Evolutionary conservation across 169 alveolate genomes (phyloP), one percentile per base, ranked within the genome.

Genomic region (Theileria parva): DNA sequence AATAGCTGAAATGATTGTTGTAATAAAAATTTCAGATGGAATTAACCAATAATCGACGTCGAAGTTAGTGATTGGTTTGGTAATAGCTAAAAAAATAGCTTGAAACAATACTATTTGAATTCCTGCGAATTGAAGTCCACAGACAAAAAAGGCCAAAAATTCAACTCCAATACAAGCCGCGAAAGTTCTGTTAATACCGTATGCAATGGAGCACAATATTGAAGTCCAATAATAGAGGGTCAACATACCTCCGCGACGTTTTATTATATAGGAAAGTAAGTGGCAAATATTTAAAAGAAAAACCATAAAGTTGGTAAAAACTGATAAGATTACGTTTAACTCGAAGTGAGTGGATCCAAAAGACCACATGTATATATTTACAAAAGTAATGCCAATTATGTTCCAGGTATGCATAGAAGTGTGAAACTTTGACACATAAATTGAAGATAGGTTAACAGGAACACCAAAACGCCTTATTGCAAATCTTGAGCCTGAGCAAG

Each of bases 61-160:
- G 37, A 55, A 17, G 37, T 17, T 60, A 23, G 80, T 23, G 15
- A 32, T 13, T 48, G 30, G 27, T 6, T 73, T 60, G 17, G 80
- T 50, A 17, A 37, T n/a, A 13, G 55, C 21, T 15, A 73, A n/a
- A 32, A 73, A 73, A 28, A 73, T 34, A 3, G 55, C 0, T 27
- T 76, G 84, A 27, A 50, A 76, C 34, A 60, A n/a, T n/a, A 81
- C 30, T 71, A 76, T 81, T 50, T 27, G 53, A 15, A 76, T 53
- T 28, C 81, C 84, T 37, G 84, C 27, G 51, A 76, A 59, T 19
- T 48, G 84, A 13, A 69, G 61, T 6, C 70, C 75, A 27, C 60
- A 48, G 12, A 27, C 39, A 60, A 69, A 76, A 81, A 60, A 76
- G 0, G 81, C 67, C 39, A 76, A 39, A 39, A 67, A 48, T 27